phyloP scores from a whole-genome alignment of 768 basidiomycete species.

The Phanerochaete carnosa region DNA sequence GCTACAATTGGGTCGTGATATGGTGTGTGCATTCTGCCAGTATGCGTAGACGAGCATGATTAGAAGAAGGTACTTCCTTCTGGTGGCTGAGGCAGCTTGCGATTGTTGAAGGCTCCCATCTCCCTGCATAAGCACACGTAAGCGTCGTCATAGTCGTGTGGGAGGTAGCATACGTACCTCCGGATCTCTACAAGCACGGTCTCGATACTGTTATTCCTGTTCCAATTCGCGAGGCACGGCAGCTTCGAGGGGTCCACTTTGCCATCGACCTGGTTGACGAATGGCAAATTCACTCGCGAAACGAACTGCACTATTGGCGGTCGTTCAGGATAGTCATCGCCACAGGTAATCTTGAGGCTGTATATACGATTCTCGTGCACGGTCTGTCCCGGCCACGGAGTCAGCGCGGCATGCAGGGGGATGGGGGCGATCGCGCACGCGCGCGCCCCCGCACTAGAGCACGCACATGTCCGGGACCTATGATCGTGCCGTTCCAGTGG shows the following conservation, averaged over 20 bases:
- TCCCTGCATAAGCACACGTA: slow-evolving; percentile 51
- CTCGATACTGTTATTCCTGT: slow-evolving; percentile 75
- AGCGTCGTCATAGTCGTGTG: slow-evolving; percentile 1
- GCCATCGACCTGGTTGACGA: slow-evolving; percentile 74
- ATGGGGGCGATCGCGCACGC: slow-evolving; percentile 10
- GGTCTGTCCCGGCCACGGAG: slow-evolving; percentile 47
- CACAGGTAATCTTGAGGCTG: slow-evolving; percentile 88
- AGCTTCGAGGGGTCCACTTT: slow-evolving; percentile 75
- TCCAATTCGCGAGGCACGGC: slow-evolving; percentile 73
- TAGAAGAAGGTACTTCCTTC: slow-evolving; percentile 82
- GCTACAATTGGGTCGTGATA: slow-evolving; percentile 9
- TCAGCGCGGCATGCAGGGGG: slow-evolving; percentile 12
- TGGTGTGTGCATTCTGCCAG: neutral
- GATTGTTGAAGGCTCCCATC: slow-evolving; percentile 89
- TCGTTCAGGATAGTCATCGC: slow-evolving; percentile 65
- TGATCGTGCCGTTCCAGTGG: slow-evolving; percentile 98
- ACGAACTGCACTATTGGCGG: slow-evolving; percentile 84
- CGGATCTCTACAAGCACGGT: slow-evolving; percentile 90
- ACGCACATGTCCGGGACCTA: slow-evolving; percentile 94
- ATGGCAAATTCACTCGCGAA: slow-evolving; percentile 91
- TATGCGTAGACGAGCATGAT: neutral
- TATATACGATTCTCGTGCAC: slow-evolving; percentile 99
- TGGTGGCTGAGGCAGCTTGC: slow-evolving; percentile 92
- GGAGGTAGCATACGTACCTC: slow-evolving; percentile 53
- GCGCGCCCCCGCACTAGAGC: neutral